Evolutionary conservation across 2,329 filamentous ascomycete genomes (phyloP).

Genomic region (Nothopassalora personata): DNA sequence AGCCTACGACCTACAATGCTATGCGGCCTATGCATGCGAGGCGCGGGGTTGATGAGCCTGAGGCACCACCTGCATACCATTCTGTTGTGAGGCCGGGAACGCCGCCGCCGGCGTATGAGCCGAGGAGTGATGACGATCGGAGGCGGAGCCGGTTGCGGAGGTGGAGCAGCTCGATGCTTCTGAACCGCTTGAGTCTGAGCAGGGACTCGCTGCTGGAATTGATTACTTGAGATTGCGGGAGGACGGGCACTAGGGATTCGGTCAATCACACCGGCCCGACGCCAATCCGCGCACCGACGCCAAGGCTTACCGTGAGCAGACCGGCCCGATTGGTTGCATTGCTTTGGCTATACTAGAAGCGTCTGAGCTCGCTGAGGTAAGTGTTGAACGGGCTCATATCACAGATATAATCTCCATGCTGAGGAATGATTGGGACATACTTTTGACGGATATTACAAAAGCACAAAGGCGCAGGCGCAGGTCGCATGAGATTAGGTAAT

Average conservation of each 20-base stretch:
- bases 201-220: no score
- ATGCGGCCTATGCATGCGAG: slow-evolving; percentile 21
- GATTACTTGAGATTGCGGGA: no score
- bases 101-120: slow-evolving; percentile 31
- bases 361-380: no score
- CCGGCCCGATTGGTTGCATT: no score
- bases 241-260: no score
- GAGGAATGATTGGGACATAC: background rate
- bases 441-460: background rate
- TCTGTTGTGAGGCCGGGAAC: slow-evolving; percentile 24
- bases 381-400: background rate
- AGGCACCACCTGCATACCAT: slow-evolving; percentile 30
- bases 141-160: slow-evolving; percentile 9
- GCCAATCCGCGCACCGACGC: no score
- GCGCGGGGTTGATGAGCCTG: slow-evolving; percentile 23
- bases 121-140: slow-evolving; percentile 21
- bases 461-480: background rate
- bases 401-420: background rate
- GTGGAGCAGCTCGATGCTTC: slow-evolving; percentile 6
- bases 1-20: slow-evolving; percentile 13
- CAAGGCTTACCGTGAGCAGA: no score
- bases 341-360: no score
- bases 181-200: background rate
- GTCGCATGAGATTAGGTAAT: background rate
- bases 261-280: no score